Conservation (phyloP, 176 grass and related monocot genomes). For the Eremochloa ophiuroides region DNA sequence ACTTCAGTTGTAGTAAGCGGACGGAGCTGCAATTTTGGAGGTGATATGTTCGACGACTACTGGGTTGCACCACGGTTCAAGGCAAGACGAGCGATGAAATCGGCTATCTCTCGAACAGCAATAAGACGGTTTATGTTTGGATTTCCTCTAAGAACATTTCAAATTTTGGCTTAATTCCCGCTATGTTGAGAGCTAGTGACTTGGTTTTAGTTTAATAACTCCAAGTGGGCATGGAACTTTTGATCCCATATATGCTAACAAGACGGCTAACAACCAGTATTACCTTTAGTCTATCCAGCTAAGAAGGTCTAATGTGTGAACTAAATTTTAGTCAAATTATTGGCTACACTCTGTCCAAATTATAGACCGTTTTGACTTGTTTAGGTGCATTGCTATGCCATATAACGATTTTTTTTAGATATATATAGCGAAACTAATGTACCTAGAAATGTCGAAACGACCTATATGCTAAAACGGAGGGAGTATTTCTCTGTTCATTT, state of each 20-base stretch:
- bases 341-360: not conserved
- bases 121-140: not conserved
- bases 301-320: not conserved
- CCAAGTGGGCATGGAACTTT: not conserved
- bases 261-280: not conserved
- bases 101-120: not conserved
- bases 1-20: not conserved
- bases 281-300: not conserved
- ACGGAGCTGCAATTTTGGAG: constrained; percentile 5
- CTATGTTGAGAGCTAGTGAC: not conserved
- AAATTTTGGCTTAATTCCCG: not conserved
- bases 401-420: no score
- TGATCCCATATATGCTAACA: not conserved
- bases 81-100: not conserved
- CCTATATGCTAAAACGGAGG: no score
- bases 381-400: no score
- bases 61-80: not conserved
- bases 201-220: not conserved
- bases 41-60: not conserved
- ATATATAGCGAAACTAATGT: no score
- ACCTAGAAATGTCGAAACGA: no score
- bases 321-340: not conserved
- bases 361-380: no score
- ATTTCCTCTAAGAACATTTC: not conserved
- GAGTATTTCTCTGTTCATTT: not conserved